Base-by-base conservation (phyloP, 129 eudicot species). In the Glebionis coronaria region DNA sequence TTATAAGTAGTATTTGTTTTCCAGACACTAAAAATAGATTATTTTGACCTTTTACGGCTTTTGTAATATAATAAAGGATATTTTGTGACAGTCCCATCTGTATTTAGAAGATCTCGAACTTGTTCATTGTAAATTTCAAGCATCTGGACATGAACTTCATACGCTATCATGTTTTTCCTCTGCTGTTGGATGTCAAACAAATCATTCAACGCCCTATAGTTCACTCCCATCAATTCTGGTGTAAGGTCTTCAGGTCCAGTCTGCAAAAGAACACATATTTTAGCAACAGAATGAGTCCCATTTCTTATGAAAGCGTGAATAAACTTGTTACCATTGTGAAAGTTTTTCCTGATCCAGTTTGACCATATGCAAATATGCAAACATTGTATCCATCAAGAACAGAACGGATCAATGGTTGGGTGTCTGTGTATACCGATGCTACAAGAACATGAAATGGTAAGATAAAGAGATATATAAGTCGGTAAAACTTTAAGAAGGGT, bases 261-360 rank as follows among this genome's bases (percentile, higher is more conserved):
- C 97, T 91, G 90, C 53, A 69, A 62, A 53, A 44, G 28, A 49
- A 84, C 47, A 68, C 38, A 59, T 28, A 55, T 18, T 68, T 1
- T 14, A 63, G 29, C 12, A 15, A 9, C 27, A 21, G 16, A 38
- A 16, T 50, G 12, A 1, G 16, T 35, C 42, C 62, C 54, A 2
- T 68, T 5, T 55, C 28, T 40, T 54, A 5, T 27, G 40, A 20
- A 56, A 56, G 15, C 4, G 14, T 56, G 44, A 58, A 28, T 13
- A 20, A 28, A 58, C 2, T 15, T 54, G 35, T 61, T 80, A 90
- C 97, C 97, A 91, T 91, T 2, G 97, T 91, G 68, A 56, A 68
- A 29, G 97, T 91, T 77, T 91, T 91, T 63, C 97, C 97, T 10
- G 97, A 82, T 75, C 97, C 97, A 3, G 97, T 91, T 75, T 91